phyloP scores from a whole-genome alignment of 352 stramenopile species.

The Globisporangium solare region DNA sequence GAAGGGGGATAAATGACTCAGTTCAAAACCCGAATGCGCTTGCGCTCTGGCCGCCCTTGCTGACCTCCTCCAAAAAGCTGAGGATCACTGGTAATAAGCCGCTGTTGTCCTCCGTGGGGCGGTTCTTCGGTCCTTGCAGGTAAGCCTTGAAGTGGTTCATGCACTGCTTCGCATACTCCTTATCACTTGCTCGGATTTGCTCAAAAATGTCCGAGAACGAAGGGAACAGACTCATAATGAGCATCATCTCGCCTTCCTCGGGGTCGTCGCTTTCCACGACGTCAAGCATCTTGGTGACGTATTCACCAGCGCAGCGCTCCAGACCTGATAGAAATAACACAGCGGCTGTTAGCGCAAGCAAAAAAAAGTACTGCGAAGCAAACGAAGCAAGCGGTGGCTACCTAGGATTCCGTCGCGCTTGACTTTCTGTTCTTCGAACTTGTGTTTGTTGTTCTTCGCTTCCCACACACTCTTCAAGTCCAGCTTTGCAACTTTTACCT shows the following conservation, averaged over 20 bases:
- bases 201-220: constrained; percentile 85
- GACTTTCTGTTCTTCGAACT: constrained; percentile 78
- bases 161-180: constrained; percentile 79
- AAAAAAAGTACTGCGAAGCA: not conserved
- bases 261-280: constrained; percentile 76
- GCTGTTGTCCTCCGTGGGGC: constrained; percentile 63
- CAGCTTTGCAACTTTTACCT: constrained; percentile 65
- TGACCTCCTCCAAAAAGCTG: constrained; percentile 67
- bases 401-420: constrained; percentile 79
- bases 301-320: constrained; percentile 83
- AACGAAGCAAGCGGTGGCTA: constrained; percentile 12
- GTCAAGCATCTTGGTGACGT: constrained; percentile 81
- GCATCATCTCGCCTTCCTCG: constrained; percentile 75
- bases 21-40: constrained; percentile 78
- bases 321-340: constrained; percentile 29
- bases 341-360: not conserved
- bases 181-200: constrained; percentile 74
- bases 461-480: constrained; percentile 61
- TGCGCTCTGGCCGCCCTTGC: constrained; percentile 46
- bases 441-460: constrained; percentile 71
- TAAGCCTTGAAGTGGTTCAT: constrained; percentile 85
- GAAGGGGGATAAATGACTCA: not conserved
- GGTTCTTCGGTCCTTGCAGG: constrained; percentile 81
- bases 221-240: constrained; percentile 85
- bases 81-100: constrained; percentile 72